Percentiles rank a stretch among this genome's conserved stretches.
These are phyloP conservation scores for Tephrocybe sp. DNA, from an alignment of 768 basidiomycete species.

Conservation along the genomic window DNA sequence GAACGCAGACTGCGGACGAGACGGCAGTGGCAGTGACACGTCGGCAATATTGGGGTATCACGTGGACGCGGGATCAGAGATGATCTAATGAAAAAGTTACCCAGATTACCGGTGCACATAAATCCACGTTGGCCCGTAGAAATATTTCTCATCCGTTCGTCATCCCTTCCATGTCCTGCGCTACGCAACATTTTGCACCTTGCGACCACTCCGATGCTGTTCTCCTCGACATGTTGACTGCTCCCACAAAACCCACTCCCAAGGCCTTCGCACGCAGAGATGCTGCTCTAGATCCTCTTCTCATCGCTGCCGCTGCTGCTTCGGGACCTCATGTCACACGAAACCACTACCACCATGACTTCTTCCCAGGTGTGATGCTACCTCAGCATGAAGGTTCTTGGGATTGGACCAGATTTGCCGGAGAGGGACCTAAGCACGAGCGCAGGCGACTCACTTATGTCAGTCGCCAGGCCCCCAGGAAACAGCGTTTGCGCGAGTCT, in stretches of 20 bases:
- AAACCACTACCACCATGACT: conserved; percentile 84
- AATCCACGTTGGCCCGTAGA: conserved; percentile 9
- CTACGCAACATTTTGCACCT: conserved; percentile 17
- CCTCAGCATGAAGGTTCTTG: conserved; percentile 49
- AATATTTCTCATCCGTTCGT: conserved; percentile 4
- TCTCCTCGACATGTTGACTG: conserved; percentile 65
- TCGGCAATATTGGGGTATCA: conserved; percentile 5
- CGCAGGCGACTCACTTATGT: conserved; percentile 57
- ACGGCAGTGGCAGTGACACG: background rate
- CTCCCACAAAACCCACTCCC: conserved; percentile 37
- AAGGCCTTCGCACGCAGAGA: conserved; percentile 58
- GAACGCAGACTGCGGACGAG: background rate
- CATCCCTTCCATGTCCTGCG: conserved; percentile 15
- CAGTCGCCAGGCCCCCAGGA: conserved; percentile 75
- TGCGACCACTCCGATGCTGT: conserved; percentile 47
- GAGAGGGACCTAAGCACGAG: conserved; percentile 37
- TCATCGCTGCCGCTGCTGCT: conserved; percentile 74
- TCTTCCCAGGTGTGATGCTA: conserved; percentile 58
- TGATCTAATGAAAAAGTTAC: conserved; percentile 13
- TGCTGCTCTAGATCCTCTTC: conserved; percentile 72
- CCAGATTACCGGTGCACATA: conserved; percentile 6
- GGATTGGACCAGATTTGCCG: conserved; percentile 58
- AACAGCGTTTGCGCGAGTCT: conserved; percentile 44
- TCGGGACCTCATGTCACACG: conserved; percentile 78
- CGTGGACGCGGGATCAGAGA: conserved; percentile 1